Conservation (phyloP, 345 rosid species). For the Psidium guajava region DNA sequence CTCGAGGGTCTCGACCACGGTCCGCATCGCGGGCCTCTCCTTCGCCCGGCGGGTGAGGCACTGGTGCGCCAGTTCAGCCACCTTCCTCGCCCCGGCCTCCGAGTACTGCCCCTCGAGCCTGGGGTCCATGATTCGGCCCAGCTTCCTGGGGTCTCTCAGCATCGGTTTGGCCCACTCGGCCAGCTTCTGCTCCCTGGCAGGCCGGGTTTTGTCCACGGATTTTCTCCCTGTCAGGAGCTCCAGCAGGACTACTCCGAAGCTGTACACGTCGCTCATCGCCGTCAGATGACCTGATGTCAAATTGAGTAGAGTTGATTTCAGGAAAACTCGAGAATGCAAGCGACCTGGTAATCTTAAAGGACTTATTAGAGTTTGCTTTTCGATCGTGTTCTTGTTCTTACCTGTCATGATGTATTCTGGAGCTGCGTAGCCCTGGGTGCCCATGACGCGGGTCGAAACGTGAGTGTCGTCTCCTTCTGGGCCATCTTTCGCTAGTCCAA, state of each 20-base stretch:
- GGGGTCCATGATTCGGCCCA: constrained; percentile 68
- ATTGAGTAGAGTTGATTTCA: not conserved
- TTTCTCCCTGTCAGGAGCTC: constrained; percentile 57
- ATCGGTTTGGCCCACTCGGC: constrained; percentile 68
- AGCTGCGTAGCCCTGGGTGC: constrained; percentile 93
- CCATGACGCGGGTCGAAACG: constrained; percentile 88
- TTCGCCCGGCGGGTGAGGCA: constrained; percentile 78
- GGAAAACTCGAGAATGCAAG: not conserved
- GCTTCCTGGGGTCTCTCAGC: constrained; percentile 53
- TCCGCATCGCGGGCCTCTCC: constrained; percentile 59
- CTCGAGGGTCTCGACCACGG: constrained; percentile 48
- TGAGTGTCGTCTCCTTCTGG: constrained; percentile 95
- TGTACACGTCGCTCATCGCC: constrained; percentile 59
- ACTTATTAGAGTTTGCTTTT: not conserved
- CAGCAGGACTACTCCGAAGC: constrained; percentile 55
- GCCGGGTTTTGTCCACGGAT: constrained; percentile 50
- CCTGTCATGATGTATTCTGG: constrained; percentile 97
- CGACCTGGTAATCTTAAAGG: not conserved
- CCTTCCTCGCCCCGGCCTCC: constrained; percentile 63
- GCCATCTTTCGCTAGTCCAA: constrained; percentile 88
- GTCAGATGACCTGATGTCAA: constrained; percentile 50
- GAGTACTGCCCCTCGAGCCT: constrained; percentile 89
- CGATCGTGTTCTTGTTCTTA: not conserved
- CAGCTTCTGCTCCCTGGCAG: constrained; percentile 44
- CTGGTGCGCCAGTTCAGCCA: constrained; percentile 67